Evolutionary conservation across 2,329 filamentous ascomycete genomes (phyloP).

Genomic region (Calcarisporium arbuscula): DNA sequence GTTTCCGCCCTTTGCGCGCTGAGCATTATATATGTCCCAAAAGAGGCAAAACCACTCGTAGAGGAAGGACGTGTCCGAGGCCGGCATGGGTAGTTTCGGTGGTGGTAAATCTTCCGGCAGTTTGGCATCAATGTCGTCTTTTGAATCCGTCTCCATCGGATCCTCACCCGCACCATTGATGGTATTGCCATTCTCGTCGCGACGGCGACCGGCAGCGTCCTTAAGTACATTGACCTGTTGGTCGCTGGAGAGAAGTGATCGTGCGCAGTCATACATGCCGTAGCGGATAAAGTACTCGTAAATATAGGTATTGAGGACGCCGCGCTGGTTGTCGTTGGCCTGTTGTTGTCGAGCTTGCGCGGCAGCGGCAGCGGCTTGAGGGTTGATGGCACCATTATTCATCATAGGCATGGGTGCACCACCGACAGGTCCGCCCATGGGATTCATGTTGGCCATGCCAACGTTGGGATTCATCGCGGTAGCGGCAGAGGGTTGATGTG

Average conservation of each 20-base stretch:
- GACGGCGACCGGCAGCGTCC: slow-evolving; percentile 61
- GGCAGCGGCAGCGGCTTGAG: slow-evolving; percentile 23
- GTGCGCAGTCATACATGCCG: slow-evolving; percentile 76
- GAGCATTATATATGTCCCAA: slow-evolving; percentile 89
- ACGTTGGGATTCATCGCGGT: slow-evolving; percentile 53
- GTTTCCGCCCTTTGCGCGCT: slow-evolving; percentile 63
- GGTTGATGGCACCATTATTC: slow-evolving; percentile 47
- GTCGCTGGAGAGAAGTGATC: slow-evolving; percentile 61
- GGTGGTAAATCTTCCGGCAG: slow-evolving; percentile 74
- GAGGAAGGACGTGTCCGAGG: slow-evolving; percentile 74
- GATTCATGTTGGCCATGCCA: slow-evolving; percentile 63
- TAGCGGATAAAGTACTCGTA: slow-evolving; percentile 89
- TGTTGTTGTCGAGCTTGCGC: slow-evolving; percentile 31
- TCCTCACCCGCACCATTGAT: slow-evolving; percentile 67
- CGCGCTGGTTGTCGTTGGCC: slow-evolving; percentile 41
- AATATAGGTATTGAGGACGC: slow-evolving; percentile 75
- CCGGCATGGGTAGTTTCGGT: slow-evolving; percentile 59
- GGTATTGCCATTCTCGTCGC: slow-evolving; percentile 60
- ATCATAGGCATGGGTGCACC: slow-evolving; percentile 57
- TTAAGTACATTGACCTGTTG: slow-evolving; percentile 62
- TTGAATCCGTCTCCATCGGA: slow-evolving; percentile 75
- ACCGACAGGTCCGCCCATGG: slow-evolving; percentile 62
- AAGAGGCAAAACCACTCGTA: slow-evolving; percentile 97
- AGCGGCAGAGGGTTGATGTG: slow-evolving; percentile 11
- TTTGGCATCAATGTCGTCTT: slow-evolving; percentile 69